Percentiles rank a stretch among this genome's conserved stretches.
Evolutionary conservation across 2,329 filamentous ascomycete species (phyloP).

Genomic region (Cladosporium sp.): DNA sequence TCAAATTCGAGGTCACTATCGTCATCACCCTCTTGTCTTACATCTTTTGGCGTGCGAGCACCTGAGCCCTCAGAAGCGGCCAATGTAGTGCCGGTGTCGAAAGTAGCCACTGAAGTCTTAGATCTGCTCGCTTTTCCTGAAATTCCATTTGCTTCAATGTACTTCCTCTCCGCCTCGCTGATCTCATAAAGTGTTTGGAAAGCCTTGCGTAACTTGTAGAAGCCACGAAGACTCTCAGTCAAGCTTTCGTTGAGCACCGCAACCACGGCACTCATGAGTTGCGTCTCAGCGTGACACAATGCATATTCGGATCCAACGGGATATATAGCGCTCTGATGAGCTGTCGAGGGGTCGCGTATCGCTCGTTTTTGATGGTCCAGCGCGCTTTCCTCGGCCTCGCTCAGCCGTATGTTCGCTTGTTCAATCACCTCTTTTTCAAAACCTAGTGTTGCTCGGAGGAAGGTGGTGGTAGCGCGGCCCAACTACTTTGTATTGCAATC

Average conservation of each 20-base stretch:
- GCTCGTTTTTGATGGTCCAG: constrained; percentile 73
- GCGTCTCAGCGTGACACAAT: constrained; percentile 76
- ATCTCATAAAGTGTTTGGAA: constrained; percentile 78
- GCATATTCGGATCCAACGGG: constrained; percentile 82
- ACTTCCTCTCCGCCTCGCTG: constrained; percentile 66
- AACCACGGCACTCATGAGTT: constrained; percentile 85
- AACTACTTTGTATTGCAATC: constrained; percentile 46
- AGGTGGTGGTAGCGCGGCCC: constrained; percentile 74
- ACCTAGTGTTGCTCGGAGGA: constrained; percentile 80
- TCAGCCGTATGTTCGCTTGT: constrained; percentile 69
- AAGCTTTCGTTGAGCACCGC: constrained; percentile 88
- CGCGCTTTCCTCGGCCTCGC: constrained; percentile 70
- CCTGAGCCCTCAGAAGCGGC: constrained; percentile 15
- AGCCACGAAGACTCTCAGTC: constrained; percentile 84
- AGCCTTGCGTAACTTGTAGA: constrained; percentile 88
- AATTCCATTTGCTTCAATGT: constrained; percentile 31
- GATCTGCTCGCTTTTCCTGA: background rate
- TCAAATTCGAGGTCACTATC: constrained; percentile 51
- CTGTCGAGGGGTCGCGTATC: constrained; percentile 55
- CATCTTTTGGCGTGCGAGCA: constrained; percentile 12
- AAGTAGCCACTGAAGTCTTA: constrained; percentile 10
- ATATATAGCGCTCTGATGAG: constrained; percentile 63
- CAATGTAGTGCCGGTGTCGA: constrained; percentile 5
- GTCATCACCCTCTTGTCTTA: constrained; percentile 21
- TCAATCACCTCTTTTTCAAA: constrained; percentile 91